Evolutionary conservation across 2,329 filamentous ascomycete genomes (phyloP).

Genomic region (Zasmidium angulare): DNA sequence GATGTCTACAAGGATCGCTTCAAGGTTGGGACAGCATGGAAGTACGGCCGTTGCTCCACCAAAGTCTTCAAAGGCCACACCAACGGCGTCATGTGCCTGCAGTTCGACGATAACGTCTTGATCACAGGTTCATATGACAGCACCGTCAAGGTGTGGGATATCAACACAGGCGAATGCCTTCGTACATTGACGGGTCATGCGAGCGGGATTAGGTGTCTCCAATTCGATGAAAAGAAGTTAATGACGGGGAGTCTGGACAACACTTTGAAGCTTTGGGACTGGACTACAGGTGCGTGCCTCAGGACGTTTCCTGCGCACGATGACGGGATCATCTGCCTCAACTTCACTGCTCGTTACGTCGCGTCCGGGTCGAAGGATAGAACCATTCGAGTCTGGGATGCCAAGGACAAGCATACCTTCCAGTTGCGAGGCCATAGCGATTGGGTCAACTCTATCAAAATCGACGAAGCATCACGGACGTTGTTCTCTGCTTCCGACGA

Average conservation of each 20-base stretch:
- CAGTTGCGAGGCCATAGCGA: conserved; percentile 81
- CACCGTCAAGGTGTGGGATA: conserved; percentile 95
- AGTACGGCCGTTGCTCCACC: conserved; percentile 83
- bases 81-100: conserved; percentile 79
- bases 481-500: conserved; percentile 94
- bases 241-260: conserved; percentile 87
- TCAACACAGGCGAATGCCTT: conserved; percentile 81
- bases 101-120: conserved; percentile 84
- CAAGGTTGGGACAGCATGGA: conserved; percentile 97
- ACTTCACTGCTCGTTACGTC: conserved; percentile 81
- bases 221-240: conserved; percentile 89
- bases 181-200: conserved; percentile 83
- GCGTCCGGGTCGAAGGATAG: conserved; percentile 88
- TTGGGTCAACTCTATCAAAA: conserved; percentile 94
- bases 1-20: conserved; percentile 94
- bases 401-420: conserved; percentile 77
- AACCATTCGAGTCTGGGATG: conserved; percentile 91
- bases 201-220: conserved; percentile 79
- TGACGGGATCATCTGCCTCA: conserved; percentile 79
- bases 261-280: conserved; percentile 94
- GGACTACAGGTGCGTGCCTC: conserved; percentile 84
- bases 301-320: conserved; percentile 77
- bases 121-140: conserved; percentile 94
- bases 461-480: conserved; percentile 71
- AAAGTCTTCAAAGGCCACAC: conserved; percentile 82